Conservation (phyloP, 2,329 filamentous ascomycete genomes). For the Blumeriella jaapii region DNA sequence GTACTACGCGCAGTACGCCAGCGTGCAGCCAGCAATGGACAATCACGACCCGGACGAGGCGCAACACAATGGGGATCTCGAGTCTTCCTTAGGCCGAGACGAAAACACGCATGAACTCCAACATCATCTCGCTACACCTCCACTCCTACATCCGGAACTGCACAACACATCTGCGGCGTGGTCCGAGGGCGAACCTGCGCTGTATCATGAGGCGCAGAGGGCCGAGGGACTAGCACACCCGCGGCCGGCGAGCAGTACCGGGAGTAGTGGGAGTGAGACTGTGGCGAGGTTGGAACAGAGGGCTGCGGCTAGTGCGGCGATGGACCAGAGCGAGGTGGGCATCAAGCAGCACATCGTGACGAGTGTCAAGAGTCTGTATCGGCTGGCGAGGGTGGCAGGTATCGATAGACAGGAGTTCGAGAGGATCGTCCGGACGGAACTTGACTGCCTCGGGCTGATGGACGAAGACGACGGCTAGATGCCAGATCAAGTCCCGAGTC, state of each 20-base stretch:
- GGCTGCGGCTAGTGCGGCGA: slow-evolving; percentile 41
- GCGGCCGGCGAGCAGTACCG: slow-evolving; percentile 46
- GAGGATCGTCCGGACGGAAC: slow-evolving; percentile 55
- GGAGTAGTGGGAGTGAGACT: slow-evolving; percentile 42
- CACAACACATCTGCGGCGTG: slow-evolving; percentile 6
- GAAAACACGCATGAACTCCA: slow-evolving; percentile 26
- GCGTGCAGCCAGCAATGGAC: slow-evolving; percentile 72
- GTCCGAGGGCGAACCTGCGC: slow-evolving; percentile 1
- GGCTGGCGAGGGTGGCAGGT: slow-evolving; percentile 57
- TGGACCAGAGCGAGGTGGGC: slow-evolving; percentile 55
- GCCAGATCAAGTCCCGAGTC: background rate
- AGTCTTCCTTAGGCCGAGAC: slow-evolving; percentile 36
- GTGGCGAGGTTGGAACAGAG: slow-evolving; percentile 44
- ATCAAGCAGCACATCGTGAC: slow-evolving; percentile 71
- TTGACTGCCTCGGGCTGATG: slow-evolving; percentile 58
- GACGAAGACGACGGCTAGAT: slow-evolving; percentile 36
- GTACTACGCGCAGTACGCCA: slow-evolving; percentile 67
- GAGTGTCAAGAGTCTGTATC: slow-evolving; percentile 65
- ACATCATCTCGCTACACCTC: slow-evolving; percentile 16
- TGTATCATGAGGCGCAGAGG: slow-evolving; percentile 1
- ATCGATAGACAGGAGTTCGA: slow-evolving; percentile 69
- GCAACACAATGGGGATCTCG: slow-evolving; percentile 28
- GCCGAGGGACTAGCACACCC: slow-evolving; percentile 36
- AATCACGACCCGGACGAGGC: slow-evolving; percentile 70
- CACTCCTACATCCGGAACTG: slow-evolving; percentile 11